phyloP scores from a whole-genome alignment of 1,139 yeast genomes.

The Hyphopichia fennica region DNA sequence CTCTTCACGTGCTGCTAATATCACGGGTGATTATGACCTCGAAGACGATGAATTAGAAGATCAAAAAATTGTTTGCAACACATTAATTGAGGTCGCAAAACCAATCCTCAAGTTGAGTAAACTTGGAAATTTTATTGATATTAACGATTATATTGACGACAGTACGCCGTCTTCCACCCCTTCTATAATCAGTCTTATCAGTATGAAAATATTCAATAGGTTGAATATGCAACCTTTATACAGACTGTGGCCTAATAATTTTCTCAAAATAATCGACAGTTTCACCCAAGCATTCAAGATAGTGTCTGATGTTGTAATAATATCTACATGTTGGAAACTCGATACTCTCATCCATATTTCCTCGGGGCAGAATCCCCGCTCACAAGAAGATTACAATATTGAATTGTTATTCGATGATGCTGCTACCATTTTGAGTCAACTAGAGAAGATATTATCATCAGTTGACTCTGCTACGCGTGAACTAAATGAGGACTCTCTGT shows the following conservation, averaged over 20 bases:
- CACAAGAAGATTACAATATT: conserved; percentile 20
- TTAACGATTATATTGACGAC: conserved; percentile 15
- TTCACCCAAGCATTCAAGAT: conserved; percentile 16
- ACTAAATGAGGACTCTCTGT: conserved; percentile 11
- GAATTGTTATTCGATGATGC: conserved; percentile 14
- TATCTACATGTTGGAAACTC: conserved; percentile 34
- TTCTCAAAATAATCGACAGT: conserved; percentile 13
- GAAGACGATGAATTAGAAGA: conserved; percentile 11
- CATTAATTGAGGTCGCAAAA: conserved; percentile 14
- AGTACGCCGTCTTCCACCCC: conserved; percentile 4
- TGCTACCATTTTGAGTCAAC: conserved; percentile 4
- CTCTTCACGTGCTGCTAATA: neutral
- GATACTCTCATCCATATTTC: conserved; percentile 28
- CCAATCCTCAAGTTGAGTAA: conserved; percentile 26
- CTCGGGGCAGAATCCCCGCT: conserved; percentile 10
- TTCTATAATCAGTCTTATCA: conserved; percentile 14
- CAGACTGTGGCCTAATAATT: conserved; percentile 21
- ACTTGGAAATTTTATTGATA: conserved; percentile 26
- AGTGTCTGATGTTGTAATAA: conserved; percentile 26
- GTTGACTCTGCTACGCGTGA: conserved; percentile 6
- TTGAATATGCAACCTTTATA: conserved; percentile 19
- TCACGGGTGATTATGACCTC: conserved; percentile 7
- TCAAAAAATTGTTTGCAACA: conserved; percentile 18
- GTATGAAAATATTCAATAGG: conserved; percentile 16
- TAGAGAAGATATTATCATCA: conserved; percentile 2